Evolutionary conservation across 2,329 filamentous ascomycete genomes (phyloP).

Genomic region (Exophiala spinifera): DNA sequence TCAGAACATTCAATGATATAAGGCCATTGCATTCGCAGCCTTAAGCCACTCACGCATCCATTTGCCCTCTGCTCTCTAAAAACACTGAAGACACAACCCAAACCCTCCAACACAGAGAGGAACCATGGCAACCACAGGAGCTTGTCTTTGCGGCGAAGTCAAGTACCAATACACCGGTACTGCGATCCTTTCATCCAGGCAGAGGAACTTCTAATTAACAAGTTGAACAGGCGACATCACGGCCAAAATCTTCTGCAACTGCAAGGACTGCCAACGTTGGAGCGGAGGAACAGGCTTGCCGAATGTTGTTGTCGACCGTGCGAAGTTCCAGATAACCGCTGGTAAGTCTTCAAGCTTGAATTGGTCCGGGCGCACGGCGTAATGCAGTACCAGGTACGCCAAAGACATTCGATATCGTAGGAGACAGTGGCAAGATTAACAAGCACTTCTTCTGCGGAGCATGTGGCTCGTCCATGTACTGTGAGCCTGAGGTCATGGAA

Average conservation of each 20-base stretch:
- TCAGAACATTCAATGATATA: too few species aligned
- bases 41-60: too few species aligned
- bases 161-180: slow-evolving; percentile 33
- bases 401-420: slow-evolving; percentile 48
- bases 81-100: too few species aligned
- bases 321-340: slow-evolving; percentile 48
- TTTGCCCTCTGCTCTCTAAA: too few species aligned
- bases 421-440: slow-evolving; percentile 53
- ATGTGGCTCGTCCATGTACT: slow-evolving; percentile 53
- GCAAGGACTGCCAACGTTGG: slow-evolving; percentile 52
- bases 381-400: slow-evolving; percentile 32
- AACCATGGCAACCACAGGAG: slow-evolving; percentile 33
- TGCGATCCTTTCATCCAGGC: slow-evolving; percentile 2
- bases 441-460: slow-evolving; percentile 54
- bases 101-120: too few species aligned
- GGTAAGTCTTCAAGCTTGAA: slow-evolving; percentile 30
- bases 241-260: slow-evolving; percentile 51
- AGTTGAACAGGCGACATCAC: slow-evolving; percentile 36
- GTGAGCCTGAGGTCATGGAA: slow-evolving; percentile 53
- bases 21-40: too few species aligned
- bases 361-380: too few species aligned
- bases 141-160: slow-evolving; percentile 36
- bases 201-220: slow-evolving; percentile 23
- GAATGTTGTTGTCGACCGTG: slow-evolving; percentile 51
- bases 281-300: slow-evolving; percentile 52